phyloP scores from a whole-genome alignment of 768 basidiomycete species.

The Macrolepiota albuminosa region DNA sequence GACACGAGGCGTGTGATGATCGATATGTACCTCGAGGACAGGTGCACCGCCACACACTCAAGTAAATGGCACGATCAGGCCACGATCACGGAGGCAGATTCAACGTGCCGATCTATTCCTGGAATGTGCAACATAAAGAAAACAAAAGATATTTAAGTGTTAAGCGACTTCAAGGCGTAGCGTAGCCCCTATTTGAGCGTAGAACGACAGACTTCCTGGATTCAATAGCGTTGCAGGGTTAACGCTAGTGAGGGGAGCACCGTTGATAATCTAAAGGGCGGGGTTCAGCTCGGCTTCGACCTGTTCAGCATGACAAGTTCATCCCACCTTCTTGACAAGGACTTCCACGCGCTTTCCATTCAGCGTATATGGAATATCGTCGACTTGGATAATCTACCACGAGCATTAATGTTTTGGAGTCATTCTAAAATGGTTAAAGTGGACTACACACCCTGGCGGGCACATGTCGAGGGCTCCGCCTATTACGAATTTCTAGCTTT shows the following conservation, averaged over 20 bases:
- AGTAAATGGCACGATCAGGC: conserved; percentile 2
- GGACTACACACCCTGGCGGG: conserved; percentile 54
- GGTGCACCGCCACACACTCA: conserved; percentile 11
- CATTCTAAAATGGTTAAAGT: neutral
- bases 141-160: conserved; percentile 1
- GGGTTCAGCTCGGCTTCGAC: conserved; percentile 2
- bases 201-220: conserved; percentile 64
- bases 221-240: conserved; percentile 73
- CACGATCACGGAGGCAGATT: conserved; percentile 10
- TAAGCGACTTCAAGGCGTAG: conserved; percentile 42
- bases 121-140: neutral
- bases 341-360: conserved; percentile 83
- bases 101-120: neutral
- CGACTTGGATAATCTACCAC: conserved; percentile 58
- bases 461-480: conserved; percentile 71
- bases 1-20: neutral
- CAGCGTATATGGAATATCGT: conserved; percentile 73
- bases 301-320: conserved; percentile 1
- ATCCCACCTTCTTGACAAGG: conserved; percentile 63
- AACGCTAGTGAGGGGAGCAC: conserved; percentile 59
- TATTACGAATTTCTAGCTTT: conserved; percentile 53
- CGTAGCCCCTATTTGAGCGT: conserved; percentile 45
- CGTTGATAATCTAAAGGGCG: conserved; percentile 64
- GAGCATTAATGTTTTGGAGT: neutral
- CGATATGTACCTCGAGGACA: neutral